Evolutionary conservation across 208 protist genomes (phyloP).

Genomic region (Acanthamoeba healyi): DNA sequence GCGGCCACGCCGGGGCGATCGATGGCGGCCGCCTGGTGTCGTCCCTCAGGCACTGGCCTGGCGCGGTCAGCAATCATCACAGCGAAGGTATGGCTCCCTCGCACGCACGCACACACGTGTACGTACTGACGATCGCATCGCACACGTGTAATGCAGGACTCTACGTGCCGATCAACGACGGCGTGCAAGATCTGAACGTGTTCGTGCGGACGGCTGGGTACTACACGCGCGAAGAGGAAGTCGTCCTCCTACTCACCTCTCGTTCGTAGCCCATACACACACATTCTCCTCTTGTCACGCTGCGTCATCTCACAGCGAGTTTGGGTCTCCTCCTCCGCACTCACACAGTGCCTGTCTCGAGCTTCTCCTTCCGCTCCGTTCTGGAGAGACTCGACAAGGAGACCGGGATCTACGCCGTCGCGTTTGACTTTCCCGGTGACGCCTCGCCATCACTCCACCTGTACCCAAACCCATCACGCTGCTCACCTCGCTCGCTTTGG

Average conservation of each 20-base stretch:
- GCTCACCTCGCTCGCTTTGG: neutral
- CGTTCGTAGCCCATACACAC: neutral
- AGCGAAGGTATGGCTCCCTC: neutral
- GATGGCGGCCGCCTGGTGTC: slow-evolving; percentile 26
- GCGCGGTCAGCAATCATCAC: neutral
- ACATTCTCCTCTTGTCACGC: neutral
- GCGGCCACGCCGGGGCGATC: neutral
- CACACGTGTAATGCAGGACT: neutral
- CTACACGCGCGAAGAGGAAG: slow-evolving; percentile 37
- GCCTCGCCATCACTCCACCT: neutral
- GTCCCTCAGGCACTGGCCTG: slow-evolving; percentile 50
- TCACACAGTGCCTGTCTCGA: neutral
- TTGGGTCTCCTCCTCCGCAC: neutral
- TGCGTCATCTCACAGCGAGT: neutral
- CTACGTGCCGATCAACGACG: slow-evolving; percentile 53
- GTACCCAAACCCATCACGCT: neutral
- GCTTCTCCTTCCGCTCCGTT: slow-evolving; percentile 52
- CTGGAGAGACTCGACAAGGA: neutral
- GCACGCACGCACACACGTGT: neutral
- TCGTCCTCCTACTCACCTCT: slow-evolving; percentile 30
- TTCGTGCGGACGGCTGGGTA: slow-evolving; percentile 30
- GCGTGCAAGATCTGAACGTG: neutral
- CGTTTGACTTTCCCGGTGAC: slow-evolving; percentile 43
- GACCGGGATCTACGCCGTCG: slow-evolving; percentile 16
- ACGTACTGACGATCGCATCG: neutral